Base-by-base conservation (phyloP, 495 filamentous ascomycete species). In the Amphirosellinia nigrospora region DNA sequence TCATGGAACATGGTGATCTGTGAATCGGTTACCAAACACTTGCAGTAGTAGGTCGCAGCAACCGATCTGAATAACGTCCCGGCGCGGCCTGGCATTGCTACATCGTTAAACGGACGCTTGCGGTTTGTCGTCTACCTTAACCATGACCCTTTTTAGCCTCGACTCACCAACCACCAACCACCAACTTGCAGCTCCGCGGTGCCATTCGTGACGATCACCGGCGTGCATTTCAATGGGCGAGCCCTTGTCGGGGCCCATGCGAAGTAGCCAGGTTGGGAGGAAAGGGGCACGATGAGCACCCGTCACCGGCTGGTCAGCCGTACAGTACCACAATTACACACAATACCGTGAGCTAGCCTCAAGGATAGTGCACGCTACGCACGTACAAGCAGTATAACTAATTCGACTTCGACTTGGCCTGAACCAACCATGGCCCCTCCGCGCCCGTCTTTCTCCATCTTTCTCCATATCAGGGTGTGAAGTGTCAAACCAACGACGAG, bases 11-110 rank as follows among this genome's bases (percentile, higher is more conserved):
- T n/a, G 32, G 19, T 53, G 63, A 28, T 65, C 45, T 65, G 41
- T 41, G 38, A 48, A 64, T 64, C 61, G 63, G 48, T 46, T 65
- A 66, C 64, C 64, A 66, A 66, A 66, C 50, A 56, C 64, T 45
- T 45, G 64, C 64, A 58, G 64, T n/a, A 43, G 64, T 16, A 55
- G 64, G 64, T 56, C 16, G 50, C 45, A 66, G 60, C 36, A 61
- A 61, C 58, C 34, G n/a, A 28, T 66, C 28, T 66, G 36, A 28
- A 50, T 50, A 50, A 34, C 30, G 41, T 41, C 28, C 55, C 38
- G 55, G 55, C 55, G 11, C 39, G 16, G n/a, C 6, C 15, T 46
- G 52, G 62, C 41, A 30, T 16, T 52, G 19, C 45, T 32, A n/a
- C 43, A 46, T 64, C 43, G 16, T 46, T 15, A 19, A 41, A 41